Conservation (phyloP, 768 basidiomycete genomes). For the Mycena rebaudengoi region DNA sequence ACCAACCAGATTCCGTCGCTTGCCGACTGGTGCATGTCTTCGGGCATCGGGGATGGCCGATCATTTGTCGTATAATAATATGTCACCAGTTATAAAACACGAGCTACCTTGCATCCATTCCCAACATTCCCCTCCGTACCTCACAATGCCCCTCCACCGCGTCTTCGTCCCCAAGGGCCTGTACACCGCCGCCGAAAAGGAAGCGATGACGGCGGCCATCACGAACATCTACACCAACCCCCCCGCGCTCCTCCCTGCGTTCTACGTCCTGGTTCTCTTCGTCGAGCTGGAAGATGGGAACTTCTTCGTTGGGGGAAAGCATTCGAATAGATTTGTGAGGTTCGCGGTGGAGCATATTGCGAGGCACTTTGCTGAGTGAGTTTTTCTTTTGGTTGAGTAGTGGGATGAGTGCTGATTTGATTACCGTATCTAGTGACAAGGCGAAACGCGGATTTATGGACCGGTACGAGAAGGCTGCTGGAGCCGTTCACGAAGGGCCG, state of each 20-base stretch:
- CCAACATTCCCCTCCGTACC: not conserved
- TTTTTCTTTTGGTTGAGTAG: not conserved
- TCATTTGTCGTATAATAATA: not conserved
- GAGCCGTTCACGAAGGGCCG: constrained; percentile 25
- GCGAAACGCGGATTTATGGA: constrained; percentile 17
- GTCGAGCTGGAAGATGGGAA: constrained; percentile 23
- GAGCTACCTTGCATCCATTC: not conserved
- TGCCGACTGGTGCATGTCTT: too few relatives aligned
- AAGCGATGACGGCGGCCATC: constrained; percentile 17
- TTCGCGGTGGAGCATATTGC: constrained; percentile 28
- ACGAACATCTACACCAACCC: constrained; percentile 14
- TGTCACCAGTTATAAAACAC: not conserved
- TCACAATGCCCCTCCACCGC: constrained; percentile 28
- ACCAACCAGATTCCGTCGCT: too few relatives aligned
- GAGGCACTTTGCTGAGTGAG: constrained; percentile 15
- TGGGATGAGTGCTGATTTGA: too few relatives aligned
- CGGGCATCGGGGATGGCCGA: too few relatives aligned
- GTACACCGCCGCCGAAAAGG: constrained; percentile 27
- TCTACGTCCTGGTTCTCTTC: constrained; percentile 30
- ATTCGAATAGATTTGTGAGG: constrained; percentile 12
- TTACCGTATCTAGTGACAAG: too few relatives aligned
- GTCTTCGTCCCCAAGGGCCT: constrained; percentile 25
- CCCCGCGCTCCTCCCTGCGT: constrained; percentile 16
- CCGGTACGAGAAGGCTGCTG: constrained; percentile 17
- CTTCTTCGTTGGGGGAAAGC: constrained; percentile 22